A percentile compares a stretch with the other conserved stretches of the same genome.
Evolutionary conservation across 257 asterid genomes (phyloP).

Genomic region (Solanum pimpinellifolium): DNA sequence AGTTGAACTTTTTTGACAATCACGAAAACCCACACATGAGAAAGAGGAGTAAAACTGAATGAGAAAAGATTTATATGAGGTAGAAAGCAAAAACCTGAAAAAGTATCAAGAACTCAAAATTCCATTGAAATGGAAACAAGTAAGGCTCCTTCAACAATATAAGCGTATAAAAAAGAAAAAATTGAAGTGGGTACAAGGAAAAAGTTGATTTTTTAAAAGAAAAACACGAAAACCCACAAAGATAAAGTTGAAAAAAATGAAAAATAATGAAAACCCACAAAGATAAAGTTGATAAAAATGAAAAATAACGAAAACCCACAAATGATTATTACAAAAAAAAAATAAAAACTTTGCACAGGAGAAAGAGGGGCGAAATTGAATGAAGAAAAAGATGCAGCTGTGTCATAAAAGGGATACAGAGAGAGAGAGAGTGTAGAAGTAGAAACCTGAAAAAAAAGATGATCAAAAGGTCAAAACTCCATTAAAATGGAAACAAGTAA

Average conservation of each 20-base stretch:
- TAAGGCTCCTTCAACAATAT: not conserved
- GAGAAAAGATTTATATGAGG: not conserved
- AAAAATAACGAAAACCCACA: not conserved
- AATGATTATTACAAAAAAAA: not conserved
- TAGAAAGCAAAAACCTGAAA: not conserved
- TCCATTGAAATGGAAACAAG: not conserved
- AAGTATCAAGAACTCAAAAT: not conserved
- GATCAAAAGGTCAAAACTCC: not conserved
- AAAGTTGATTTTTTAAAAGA: not conserved
- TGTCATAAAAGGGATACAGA: not conserved
- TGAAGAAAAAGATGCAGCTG: not conserved
- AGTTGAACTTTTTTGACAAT: not conserved
- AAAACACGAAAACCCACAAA: not conserved
- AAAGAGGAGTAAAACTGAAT: constrained; percentile 1
- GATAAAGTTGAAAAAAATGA: too few relatives aligned
- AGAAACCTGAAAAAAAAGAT: not conserved
- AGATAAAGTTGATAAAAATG: too few relatives aligned
- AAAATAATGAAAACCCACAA: not conserved
- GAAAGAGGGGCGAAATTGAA: not conserved
- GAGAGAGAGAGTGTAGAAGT: not conserved
- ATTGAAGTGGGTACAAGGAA: not conserved
- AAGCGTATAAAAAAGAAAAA: too few relatives aligned
- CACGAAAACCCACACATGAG: not conserved
- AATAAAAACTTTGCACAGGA: too few relatives aligned
- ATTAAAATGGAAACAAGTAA: not conserved